phyloP scores from a whole-genome alignment of 139 green algal species.

The Haematococcus sp. region DNA sequence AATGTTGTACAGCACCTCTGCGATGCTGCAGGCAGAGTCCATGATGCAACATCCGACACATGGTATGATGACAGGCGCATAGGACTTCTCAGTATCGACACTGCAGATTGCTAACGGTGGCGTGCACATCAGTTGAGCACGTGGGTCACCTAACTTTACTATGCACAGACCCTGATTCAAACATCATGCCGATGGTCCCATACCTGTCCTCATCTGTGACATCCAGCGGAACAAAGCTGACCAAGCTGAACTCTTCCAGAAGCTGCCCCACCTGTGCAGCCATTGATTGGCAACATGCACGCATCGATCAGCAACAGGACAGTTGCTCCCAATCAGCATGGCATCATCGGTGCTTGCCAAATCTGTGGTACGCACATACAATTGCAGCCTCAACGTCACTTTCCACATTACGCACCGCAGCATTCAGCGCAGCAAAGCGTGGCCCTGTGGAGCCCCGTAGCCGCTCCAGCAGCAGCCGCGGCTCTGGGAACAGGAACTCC shows the following conservation, averaged over 20 bases:
- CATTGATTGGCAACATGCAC: no score
- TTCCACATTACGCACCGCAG: conserved; percentile 24
- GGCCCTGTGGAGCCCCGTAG: conserved; percentile 57
- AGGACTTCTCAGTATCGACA: not conserved
- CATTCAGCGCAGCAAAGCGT: conserved; percentile 68
- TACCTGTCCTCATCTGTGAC: conserved; percentile 78
- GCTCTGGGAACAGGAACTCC: conserved; percentile 75
- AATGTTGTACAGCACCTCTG: conserved; percentile 72
- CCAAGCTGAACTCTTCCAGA: conserved; percentile 83
- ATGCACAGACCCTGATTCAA: not conserved
- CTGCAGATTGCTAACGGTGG: not conserved
- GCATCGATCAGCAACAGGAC: no score
- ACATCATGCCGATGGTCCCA: no score
- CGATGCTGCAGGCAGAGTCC: conserved; percentile 43
- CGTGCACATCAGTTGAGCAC: no score
- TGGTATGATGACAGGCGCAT: no score
- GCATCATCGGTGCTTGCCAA: no score
- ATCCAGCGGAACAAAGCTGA: conserved; percentile 88
- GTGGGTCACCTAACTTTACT: not conserved
- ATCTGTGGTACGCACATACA: no score
- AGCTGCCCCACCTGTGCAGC: conserved; percentile 49
- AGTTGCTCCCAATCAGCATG: no score
- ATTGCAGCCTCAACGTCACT: no score
- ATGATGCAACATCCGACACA: not conserved
- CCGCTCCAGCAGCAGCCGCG: conserved; percentile 47